Evolutionary conservation across 345 rosid species (phyloP).

Genomic region (Acer negundo): DNA sequence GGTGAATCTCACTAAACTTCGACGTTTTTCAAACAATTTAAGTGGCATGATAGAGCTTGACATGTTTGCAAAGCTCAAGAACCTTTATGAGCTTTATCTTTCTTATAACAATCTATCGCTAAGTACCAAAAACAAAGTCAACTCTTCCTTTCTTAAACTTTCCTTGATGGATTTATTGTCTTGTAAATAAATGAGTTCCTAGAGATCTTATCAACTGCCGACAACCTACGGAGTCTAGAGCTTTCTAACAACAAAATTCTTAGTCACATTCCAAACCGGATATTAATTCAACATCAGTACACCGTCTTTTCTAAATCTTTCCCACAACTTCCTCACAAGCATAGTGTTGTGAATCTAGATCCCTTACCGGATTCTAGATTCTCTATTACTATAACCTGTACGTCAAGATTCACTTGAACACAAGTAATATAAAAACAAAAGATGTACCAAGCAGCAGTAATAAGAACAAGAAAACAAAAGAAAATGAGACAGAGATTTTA

Average conservation of each 20-base stretch:
- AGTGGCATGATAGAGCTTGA: conserved; percentile 21
- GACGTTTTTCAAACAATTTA: conserved; percentile 17
- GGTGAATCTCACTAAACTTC: neutral
- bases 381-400: no score
- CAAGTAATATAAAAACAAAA: no score
- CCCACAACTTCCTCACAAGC: neutral
- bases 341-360: no score
- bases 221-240: neutral
- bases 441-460: no score
- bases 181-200: conserved; percentile 9
- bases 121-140: neutral
- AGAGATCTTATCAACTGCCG: neutral
- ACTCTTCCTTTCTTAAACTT: neutral
- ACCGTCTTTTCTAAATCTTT: neutral
- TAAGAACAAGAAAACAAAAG: no score
- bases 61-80: conserved; percentile 20
- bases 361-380: no score
- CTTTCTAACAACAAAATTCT: neutral
- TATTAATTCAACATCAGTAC: neutral
- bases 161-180: neutral
- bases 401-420: no score
- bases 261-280: conserved; percentile 5
- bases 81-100: conserved; percentile 14
- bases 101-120: neutral
- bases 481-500: no score